These are phyloP conservation scores for Inonotus hispidus DNA, from an alignment of 1,284 basidiomycete species.

Conservation along the genomic window DNA sequence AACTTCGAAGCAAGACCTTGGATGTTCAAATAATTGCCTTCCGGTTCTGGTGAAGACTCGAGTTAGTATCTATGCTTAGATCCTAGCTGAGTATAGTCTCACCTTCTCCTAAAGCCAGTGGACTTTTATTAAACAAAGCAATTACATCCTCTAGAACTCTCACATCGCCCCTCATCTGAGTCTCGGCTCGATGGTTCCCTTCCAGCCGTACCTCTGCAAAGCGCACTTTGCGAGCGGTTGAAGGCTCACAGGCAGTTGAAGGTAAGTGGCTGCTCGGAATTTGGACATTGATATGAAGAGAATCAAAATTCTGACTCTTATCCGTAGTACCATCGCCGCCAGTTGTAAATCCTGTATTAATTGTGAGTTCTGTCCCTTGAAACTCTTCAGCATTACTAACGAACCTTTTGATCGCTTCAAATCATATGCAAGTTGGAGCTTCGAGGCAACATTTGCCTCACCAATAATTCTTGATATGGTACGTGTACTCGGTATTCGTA, in stretches of 20 bases:
- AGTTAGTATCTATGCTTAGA: background rate
- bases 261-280: background rate
- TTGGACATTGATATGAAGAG: constrained; percentile 3
- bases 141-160: background rate
- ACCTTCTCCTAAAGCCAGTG: background rate
- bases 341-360: constrained; percentile 11
- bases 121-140: constrained; percentile 1
- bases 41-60: background rate
- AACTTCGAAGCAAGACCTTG: background rate
- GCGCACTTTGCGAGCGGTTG: background rate
- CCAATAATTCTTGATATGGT: background rate
- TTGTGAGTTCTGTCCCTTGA: background rate
- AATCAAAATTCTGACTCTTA: constrained; percentile 10
- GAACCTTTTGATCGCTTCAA: background rate
- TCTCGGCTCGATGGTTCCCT: constrained; percentile 6
- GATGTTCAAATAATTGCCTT: background rate
- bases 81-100: background rate
- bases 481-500: background rate
- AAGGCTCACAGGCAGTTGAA: background rate
- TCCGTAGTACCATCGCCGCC: constrained; percentile 19
- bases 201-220: constrained; percentile 4
- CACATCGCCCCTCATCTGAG: constrained; percentile 1
- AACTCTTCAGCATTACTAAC: background rate
- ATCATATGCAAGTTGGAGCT: constrained; percentile 1
- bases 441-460: background rate